Evolutionary conservation across 148 eudicot genomes (phyloP).

Genomic region (Tetragonia tetragonoides): DNA sequence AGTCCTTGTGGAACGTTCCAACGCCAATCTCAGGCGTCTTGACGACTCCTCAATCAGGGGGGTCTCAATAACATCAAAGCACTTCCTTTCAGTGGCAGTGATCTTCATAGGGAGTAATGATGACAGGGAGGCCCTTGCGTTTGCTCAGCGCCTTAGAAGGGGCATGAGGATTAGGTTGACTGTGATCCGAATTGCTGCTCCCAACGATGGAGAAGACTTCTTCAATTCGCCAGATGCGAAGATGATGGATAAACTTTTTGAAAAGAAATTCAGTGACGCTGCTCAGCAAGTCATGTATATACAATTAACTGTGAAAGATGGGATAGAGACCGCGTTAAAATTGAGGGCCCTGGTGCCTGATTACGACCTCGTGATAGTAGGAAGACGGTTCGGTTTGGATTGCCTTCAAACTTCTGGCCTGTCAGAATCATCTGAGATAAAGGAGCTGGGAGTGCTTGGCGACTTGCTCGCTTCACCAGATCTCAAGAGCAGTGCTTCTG

Average conservation of each 20-base stretch:
- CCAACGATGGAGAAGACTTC: conserved; percentile 9
- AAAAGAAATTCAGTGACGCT: neutral
- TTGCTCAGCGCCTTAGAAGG: conserved; percentile 30
- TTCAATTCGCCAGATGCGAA: conserved; percentile 11
- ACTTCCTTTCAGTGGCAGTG: conserved; percentile 20
- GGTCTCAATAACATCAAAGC: neutral
- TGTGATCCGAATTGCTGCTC: conserved; percentile 21
- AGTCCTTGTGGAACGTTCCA: conserved; percentile 36
- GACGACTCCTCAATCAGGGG: neutral
- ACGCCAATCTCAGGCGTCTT: neutral
- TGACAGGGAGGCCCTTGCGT: conserved; percentile 37
- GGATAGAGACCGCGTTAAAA: conserved; percentile 25
- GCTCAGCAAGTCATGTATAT: conserved; percentile 10
- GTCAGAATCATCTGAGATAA: conserved; percentile 29
- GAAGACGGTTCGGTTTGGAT: conserved; percentile 27
- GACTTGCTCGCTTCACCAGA: conserved; percentile 41
- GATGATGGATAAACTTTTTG: conserved; percentile 11
- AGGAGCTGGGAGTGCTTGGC: conserved; percentile 39
- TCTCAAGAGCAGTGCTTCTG: conserved; percentile 30
- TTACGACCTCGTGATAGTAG: conserved; percentile 34
- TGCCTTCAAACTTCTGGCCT: conserved; percentile 29
- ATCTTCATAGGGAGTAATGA: conserved; percentile 38
- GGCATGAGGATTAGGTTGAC: conserved; percentile 14
- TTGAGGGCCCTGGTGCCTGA: conserved; percentile 23
- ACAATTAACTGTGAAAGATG: conserved; percentile 34